phyloP scores from a whole-genome alignment of 441 rosid species.

The Pelargonium myrrhifolium region DNA sequence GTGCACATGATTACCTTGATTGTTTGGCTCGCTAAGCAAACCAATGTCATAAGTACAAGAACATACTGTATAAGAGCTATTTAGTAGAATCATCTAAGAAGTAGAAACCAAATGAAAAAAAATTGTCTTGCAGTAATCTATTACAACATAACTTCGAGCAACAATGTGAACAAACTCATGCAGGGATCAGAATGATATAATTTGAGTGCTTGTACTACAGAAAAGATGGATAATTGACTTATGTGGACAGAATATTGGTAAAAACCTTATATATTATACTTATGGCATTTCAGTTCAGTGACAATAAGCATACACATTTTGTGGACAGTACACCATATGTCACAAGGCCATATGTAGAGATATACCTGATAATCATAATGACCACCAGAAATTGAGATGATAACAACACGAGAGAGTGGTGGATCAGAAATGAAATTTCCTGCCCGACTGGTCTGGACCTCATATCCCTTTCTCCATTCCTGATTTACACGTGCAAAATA shows the following conservation, averaged over 20 bases:
- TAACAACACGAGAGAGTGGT: slow-evolving; percentile 61
- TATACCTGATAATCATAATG: slow-evolving; percentile 84
- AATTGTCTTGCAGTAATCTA: background rate
- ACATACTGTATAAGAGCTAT: background rate
- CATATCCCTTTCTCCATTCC: slow-evolving; percentile 82
- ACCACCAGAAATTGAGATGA: slow-evolving; percentile 88
- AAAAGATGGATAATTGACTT: background rate
- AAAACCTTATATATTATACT: background rate
- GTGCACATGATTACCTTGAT: background rate
- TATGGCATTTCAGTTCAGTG: background rate
- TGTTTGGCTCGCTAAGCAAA: background rate
- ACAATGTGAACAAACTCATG: background rate
- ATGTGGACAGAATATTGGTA: background rate
- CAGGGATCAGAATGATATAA: background rate
- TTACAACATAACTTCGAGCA: background rate
- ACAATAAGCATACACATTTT: background rate
- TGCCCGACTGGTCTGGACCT: slow-evolving; percentile 42
- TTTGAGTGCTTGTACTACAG: background rate
- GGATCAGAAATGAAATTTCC: slow-evolving; percentile 52
- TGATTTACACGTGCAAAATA: slow-evolving; percentile 67
- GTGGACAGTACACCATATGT: background rate
- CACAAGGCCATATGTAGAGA: background rate
- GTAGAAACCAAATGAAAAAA: background rate
- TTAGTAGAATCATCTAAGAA: background rate
- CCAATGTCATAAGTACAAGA: background rate